Conservation (phyloP, 2,329 filamentous ascomycete genomes). For the Aspergillus brunneoviolaceus region DNA sequence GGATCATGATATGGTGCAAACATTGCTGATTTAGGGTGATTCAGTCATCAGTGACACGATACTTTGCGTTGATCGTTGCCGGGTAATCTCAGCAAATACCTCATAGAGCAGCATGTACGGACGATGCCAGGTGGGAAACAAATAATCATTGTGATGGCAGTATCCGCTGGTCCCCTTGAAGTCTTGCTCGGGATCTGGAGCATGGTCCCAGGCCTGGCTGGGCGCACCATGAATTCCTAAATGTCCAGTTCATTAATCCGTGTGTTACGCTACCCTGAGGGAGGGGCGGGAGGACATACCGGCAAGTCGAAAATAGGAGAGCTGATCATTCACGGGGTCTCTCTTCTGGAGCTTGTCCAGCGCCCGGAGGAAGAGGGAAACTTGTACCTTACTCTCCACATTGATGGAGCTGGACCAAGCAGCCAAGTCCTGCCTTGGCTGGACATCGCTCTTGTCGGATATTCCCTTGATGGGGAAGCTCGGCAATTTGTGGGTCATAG, state of each 20-base stretch:
- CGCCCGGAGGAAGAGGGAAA: neutral
- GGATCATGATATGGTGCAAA: too few relatives aligned
- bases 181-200: neutral
- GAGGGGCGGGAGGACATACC: neutral
- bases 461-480: too few relatives aligned
- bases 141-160: slow-evolving; percentile 5
- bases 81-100: neutral
- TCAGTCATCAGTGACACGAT: neutral
- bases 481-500: too few relatives aligned
- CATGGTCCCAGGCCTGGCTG: neutral
- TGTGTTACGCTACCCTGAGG: neutral
- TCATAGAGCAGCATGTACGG: slow-evolving; percentile 9
- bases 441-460: too few relatives aligned
- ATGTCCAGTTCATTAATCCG: neutral
- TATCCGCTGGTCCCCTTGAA: neutral
- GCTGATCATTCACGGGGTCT: neutral
- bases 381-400: neutral
- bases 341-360: neutral
- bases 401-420: neutral
- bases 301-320: neutral
- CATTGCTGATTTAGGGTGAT: neutral
- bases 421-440: too few relatives aligned
- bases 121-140: slow-evolving; percentile 12
- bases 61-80: neutral
- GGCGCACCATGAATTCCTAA: neutral